A percentile compares a stretch with the other conserved stretches of the same genome.
phyloP scores from a whole-genome alignment of 1,284 basidiomycete species.

The Ganoderma lucidum region DNA sequence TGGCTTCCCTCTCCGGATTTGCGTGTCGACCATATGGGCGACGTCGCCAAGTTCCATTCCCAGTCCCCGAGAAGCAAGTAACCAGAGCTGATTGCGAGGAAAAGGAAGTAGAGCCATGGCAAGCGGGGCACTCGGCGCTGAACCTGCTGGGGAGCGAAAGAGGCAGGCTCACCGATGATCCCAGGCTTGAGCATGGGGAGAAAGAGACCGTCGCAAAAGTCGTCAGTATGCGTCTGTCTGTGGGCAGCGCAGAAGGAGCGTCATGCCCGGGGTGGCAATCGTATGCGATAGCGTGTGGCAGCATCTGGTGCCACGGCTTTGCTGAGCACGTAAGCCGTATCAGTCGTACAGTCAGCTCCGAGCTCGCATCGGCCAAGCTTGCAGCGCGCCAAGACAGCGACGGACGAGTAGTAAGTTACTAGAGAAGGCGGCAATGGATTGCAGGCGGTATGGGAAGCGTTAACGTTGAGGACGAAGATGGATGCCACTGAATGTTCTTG shows the following conservation, averaged over 20 bases:
- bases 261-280: no score
- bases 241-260: neutral
- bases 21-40: neutral
- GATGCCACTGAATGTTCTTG: neutral
- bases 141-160: neutral
- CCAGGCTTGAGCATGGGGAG: conserved; percentile 29
- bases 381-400: neutral
- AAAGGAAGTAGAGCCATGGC: conserved; percentile 9
- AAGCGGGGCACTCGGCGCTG: neutral
- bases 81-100: conserved; percentile 17
- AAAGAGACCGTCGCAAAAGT: neutral
- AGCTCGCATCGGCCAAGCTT: neutral
- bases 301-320: neutral
- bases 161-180: conserved; percentile 24
- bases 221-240: neutral
- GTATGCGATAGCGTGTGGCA: neutral
- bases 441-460: neutral
- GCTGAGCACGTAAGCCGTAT: conserved; percentile 8
- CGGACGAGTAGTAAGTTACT: no score
- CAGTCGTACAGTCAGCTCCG: conserved; percentile 4
- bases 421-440: neutral
- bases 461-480: neutral
- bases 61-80: conserved; percentile 12
- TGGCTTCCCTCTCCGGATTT: conserved; percentile 14
- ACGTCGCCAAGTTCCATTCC: neutral